phyloP scores from a whole-genome alignment of 345 rosid species.

The Cardamine resedifolia region DNA sequence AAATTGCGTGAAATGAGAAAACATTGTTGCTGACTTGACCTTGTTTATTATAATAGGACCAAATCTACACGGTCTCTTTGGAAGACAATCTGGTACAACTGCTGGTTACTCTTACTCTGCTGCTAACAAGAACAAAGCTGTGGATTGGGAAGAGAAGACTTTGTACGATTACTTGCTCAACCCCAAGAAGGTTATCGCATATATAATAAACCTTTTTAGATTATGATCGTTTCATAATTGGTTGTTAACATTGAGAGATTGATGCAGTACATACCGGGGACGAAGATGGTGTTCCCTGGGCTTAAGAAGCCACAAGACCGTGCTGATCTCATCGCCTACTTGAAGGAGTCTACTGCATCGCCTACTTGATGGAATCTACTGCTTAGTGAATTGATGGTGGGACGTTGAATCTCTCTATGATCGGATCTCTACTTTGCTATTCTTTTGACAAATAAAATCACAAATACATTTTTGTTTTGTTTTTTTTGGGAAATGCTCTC shows the following conservation, averaged over 20 bases:
- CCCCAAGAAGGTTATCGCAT: slow-evolving; percentile 73
- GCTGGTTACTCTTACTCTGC: slow-evolving; percentile 75
- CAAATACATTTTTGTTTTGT: not conserved
- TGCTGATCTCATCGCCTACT: slow-evolving; percentile 86
- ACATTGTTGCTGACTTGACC: not conserved
- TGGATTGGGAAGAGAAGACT: slow-evolving; percentile 80
- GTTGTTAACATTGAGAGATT: not conserved
- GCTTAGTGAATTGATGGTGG: slow-evolving; percentile 37
- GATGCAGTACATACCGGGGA: slow-evolving; percentile 93
- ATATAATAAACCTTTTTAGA: not conserved
- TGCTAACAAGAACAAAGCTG: slow-evolving; percentile 90
- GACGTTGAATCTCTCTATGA: slow-evolving; percentile 13
- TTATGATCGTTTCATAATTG: not conserved
- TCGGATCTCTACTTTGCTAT: slow-evolving; percentile 6
- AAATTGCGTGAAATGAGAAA: not conserved
- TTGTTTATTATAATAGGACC: slow-evolving; percentile 52
- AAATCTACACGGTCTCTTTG: slow-evolving; percentile 82
- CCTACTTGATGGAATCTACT: slow-evolving; percentile 83
- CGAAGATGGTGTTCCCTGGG: slow-evolving; percentile 99
- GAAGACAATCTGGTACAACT: slow-evolving; percentile 75
- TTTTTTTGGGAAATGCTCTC: not conserved
- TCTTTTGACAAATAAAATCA: slow-evolving; percentile 41
- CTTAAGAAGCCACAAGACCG: slow-evolving; percentile 92
- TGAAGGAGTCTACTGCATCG: slow-evolving; percentile 89
- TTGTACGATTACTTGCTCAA: slow-evolving; percentile 83